These are phyloP conservation scores for Pisolithus sp. DNA, from an alignment of 768 basidiomycete species.

Conservation along the genomic window DNA sequence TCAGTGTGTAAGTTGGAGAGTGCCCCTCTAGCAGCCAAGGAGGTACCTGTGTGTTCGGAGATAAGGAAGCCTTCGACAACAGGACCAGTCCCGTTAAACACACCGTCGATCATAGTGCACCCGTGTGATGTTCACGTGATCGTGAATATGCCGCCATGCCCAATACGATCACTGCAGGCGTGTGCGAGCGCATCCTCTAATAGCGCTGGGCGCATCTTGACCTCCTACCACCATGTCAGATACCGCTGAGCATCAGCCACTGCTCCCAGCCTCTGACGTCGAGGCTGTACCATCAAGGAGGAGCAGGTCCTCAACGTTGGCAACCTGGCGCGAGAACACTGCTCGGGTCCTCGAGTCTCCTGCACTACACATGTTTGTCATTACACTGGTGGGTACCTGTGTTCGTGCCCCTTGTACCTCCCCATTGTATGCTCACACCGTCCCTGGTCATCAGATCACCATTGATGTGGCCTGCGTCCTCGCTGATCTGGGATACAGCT, in stretches of 20 bases:
- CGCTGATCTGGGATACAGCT: constrained; percentile 60
- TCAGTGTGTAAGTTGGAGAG: no score
- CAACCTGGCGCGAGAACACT: constrained; percentile 28
- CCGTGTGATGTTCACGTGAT: constrained; percentile 12
- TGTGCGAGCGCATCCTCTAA: background rate
- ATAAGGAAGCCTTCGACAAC: no score
- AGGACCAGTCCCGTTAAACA: no score
- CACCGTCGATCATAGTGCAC: no score
- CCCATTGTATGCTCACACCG: constrained; percentile 3
- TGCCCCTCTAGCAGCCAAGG: no score
- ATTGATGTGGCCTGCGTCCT: constrained; percentile 70
- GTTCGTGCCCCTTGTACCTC: constrained; percentile 15
- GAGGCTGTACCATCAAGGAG: constrained; percentile 8
- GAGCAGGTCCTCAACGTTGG: background rate
- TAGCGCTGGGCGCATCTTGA: constrained; percentile 10
- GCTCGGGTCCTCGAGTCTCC: constrained; percentile 48
- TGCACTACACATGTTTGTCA: constrained; percentile 49
- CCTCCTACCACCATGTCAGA: constrained; percentile 27
- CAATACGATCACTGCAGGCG: background rate
- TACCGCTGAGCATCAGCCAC: constrained; percentile 41
- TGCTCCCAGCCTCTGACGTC: constrained; percentile 32
- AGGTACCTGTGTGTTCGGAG: no score
- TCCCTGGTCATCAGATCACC: constrained; percentile 36
- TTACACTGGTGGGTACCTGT: constrained; percentile 43
- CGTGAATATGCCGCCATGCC: constrained; percentile 13